Evolutionary conservation across 495 filamentous ascomycete species (phyloP), one percentile per base, ranked within the genome.

Genomic region (Penicillium dipodomyicola): DNA sequence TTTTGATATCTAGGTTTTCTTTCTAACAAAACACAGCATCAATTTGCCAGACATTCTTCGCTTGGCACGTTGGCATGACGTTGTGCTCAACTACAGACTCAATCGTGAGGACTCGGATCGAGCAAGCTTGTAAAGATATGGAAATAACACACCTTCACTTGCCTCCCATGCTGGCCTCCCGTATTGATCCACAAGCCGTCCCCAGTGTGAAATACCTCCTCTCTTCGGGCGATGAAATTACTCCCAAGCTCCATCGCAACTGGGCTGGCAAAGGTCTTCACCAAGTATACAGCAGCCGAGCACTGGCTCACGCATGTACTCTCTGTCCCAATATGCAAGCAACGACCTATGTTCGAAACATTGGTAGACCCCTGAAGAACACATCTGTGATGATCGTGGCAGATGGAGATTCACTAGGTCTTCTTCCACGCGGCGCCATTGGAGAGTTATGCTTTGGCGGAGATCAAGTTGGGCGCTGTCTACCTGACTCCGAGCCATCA

Each of bases 371-470:
- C 3, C 78, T 93, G 9, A 68, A 70, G 11, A 92, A 89, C 56
- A 92, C 86, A 0, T 92, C 87, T 7, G 81, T 81, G 0, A 86
- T 93, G 58, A 80, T 93, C 15, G 58, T 90, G 4, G 71, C 68
- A 12, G 70, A 73, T 33, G 63, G 64, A 39, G 63, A 66, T 2
- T 65, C 70, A 7, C 65, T 78, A 12, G 57, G 69, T 4, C 33
- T 84, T 3, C 66, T 88, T 8, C 88, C 87, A 0, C 60, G 78
- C 0, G 90, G 90, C n/a, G 84, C 79, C 47, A 69, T 88, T 39
- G 90, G 90, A 17, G 88, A 93, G 67, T 69, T 93, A n/a, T 90
- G 84, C 59, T 91, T 92, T 67, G 90, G 88, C n/a, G 90, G 90
- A 1, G 82, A 86, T 44, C 89, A 93, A 72, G 79, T 92, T 32